Evolutionary conservation across 2,329 filamentous ascomycete species (phyloP), one percentile per base, ranked within the genome.

Genomic region (Botryotinia calthae): DNA sequence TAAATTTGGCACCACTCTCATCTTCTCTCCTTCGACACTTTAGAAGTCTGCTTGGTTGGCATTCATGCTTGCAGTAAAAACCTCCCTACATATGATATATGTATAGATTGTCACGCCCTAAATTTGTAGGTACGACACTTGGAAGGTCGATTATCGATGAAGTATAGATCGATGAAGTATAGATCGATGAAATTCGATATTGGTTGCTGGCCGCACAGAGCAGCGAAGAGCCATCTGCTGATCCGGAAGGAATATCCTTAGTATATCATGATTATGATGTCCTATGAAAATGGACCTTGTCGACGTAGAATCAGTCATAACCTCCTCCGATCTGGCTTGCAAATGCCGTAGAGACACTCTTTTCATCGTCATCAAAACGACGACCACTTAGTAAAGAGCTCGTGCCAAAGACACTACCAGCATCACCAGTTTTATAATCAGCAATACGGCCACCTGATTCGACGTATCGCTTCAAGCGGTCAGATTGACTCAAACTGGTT

Each of bases 261-360:
- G 58, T 44, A 48, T 59, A 71, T 59, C 67, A 71, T 73, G 48
- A 58, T 40, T 40, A 54, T 56, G 31, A 56, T 44, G 58, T 70
- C 71, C 46, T 58, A 25, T 71, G 59, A 58, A 48, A 48, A 63
- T 40, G 59, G 59, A 71, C 70, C 54, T 72, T 73, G 37, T 64
- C 40, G 65, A 28, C 14, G 18, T 65, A 76, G 72, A 73, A 81
- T 82, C 80, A 82, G 76, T 82, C 80, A 74, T 81, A 82, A 73
- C 80, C 80, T 74, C 80, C 80, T 70, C 93, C 94, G 77, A 98
- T 90, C 83, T 98, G 96, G 84, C 94, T 98, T 75, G 95, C 95
- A 84, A 98, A 99, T 66, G 95, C 95, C 70, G 96, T 98, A 80
- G 94, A 97, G 79, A 98, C 90, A 83, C 95, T 98, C 84, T 96